Evolutionary conservation across 805 yeast species (phyloP).

Genomic region (Nakazawaea wickerhamii): DNA sequence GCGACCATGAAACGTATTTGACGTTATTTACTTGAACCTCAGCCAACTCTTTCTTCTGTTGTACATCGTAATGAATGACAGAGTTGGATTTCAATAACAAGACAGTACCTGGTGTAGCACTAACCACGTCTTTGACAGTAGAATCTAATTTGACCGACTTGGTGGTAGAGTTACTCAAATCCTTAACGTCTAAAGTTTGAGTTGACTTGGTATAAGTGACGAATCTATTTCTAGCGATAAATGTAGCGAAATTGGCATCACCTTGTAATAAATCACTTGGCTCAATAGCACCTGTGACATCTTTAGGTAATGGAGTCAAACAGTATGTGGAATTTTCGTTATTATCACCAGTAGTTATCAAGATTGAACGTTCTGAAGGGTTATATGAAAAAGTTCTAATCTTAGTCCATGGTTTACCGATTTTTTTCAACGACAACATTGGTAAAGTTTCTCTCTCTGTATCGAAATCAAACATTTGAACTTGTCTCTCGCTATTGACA

Average conservation of each 20-base stretch:
- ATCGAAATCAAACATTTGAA: slow-evolving; percentile 70
- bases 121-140: slow-evolving; percentile 63
- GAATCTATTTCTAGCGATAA: slow-evolving; percentile 92
- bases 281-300: slow-evolving; percentile 89
- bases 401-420: slow-evolving; percentile 83
- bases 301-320: slow-evolving; percentile 73
- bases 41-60: slow-evolving; percentile 75
- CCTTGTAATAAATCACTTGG: slow-evolving; percentile 80
- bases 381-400: slow-evolving; percentile 83
- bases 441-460: slow-evolving; percentile 66
- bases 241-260: slow-evolving; percentile 77
- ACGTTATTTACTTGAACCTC: slow-evolving; percentile 70
- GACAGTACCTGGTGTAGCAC: slow-evolving; percentile 80
- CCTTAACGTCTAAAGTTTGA: slow-evolving; percentile 75
- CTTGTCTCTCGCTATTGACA: slow-evolving; percentile 79
- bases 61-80: slow-evolving; percentile 85
- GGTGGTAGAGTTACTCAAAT: slow-evolving; percentile 74
- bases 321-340: slow-evolving; percentile 60
- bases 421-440: slow-evolving; percentile 73
- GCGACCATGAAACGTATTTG: slow-evolving; percentile 86
- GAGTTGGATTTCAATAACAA: slow-evolving; percentile 65
- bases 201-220: slow-evolving; percentile 66
- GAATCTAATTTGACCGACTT: slow-evolving; percentile 68
- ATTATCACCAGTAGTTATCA: slow-evolving; percentile 74
- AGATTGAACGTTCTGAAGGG: slow-evolving; percentile 83